Evolutionary conservation across 352 stramenopile genomes (phyloP), one percentile per base, ranked within the genome.

Genomic region (Thalassiosira pacifica): DNA sequence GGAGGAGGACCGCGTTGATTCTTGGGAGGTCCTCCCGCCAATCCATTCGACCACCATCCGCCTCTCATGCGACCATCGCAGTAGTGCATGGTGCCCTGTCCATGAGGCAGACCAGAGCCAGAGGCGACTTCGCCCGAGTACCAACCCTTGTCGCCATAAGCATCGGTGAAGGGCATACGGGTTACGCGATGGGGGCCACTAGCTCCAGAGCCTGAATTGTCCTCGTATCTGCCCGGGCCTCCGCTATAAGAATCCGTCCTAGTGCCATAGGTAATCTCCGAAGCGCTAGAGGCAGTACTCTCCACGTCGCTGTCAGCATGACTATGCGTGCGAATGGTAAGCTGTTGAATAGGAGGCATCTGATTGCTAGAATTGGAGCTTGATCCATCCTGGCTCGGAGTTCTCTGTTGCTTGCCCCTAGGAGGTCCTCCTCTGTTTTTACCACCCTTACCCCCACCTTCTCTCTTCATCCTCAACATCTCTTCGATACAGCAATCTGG

Each of bases 401-500:
- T 27, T 22, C 68, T 27, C 53, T 64, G 42, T 13, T 37, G 2
- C 3, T 45, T 22, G 9, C 31, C 11, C 10, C 48, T 65, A 11
- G 16, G 19, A 31, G 31, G 6, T 13, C 22, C 27, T 26, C 66
- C 45, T 32, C 42, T 53, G 24, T 16, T 72, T 52, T 42, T 83
- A 40, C 31, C 22, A 55, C 10, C 48, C 22, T 29, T 26, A 34
- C 1, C 32, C 31, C 57, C 52, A 9, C 45, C 55, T 11, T 63
- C 57, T 48, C 26, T 64, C 6, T 67, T 68, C 76, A 83, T 83
- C 24, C 68, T 70, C 19, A 83, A 57, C 77, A 84, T 84, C 29
- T 72, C 59, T 52, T 84, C 77, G n/a, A 84, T 78, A 26, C 77
- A 84, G n/a, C 77, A 84, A 71, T 84, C 77, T 1, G 77, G 77